Evolutionary conservation across 257 asterid genomes (phyloP).

Genomic region (Nemophila menziesii): DNA sequence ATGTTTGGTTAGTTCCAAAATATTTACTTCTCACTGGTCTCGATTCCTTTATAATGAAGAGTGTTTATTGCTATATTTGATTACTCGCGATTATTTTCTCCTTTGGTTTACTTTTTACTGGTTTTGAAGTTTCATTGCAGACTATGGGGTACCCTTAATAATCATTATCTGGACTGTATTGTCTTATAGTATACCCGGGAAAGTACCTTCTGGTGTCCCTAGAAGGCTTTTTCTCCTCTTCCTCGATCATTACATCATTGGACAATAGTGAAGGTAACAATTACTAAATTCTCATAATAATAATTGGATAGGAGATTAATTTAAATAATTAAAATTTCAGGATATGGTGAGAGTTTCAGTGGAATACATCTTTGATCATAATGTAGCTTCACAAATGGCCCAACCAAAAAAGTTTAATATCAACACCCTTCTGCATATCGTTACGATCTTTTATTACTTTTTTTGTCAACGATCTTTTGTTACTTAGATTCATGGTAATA

Average conservation of each 20-base stretch:
- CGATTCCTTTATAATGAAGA: conserved; percentile 5
- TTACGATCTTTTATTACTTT: too few relatives aligned
- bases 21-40: conserved; percentile 12
- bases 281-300: neutral
- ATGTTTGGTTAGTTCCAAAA: conserved; percentile 18
- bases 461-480: too few relatives aligned
- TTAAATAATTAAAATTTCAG: conserved; percentile 12
- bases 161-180: conserved; percentile 32
- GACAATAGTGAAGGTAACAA: conserved; percentile 39
- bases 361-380: conserved; percentile 48
- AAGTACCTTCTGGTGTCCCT: conserved; percentile 35
- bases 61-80: too few relatives aligned
- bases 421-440: too few relatives aligned
- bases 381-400: conserved; percentile 76
- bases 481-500: too few relatives aligned
- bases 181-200: conserved; percentile 22
- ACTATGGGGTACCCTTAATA: conserved; percentile 49
- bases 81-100: conserved; percentile 34
- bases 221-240: conserved; percentile 35
- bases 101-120: conserved; percentile 24
- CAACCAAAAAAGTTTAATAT: too few relatives aligned
- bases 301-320: neutral
- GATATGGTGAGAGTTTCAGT: conserved; percentile 46
- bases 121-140: conserved; percentile 39
- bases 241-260: conserved; percentile 36